Evolutionary conservation across 768 basidiomycete genomes (phyloP).

Genomic region (Dacryopinax spathularia): DNA sequence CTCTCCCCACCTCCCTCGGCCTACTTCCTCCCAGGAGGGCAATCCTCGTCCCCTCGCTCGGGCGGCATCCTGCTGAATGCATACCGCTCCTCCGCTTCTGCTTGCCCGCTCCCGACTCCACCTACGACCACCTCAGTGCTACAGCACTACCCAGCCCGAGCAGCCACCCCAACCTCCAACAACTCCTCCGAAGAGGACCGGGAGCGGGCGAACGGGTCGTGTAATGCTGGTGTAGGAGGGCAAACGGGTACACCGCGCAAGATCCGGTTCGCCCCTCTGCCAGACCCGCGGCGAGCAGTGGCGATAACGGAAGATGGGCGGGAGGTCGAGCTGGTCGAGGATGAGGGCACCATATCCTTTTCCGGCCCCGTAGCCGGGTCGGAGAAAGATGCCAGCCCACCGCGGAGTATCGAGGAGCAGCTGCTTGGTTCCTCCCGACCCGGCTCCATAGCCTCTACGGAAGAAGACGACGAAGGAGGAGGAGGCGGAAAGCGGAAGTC

Average conservation of each 20-base stretch:
- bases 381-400: background rate
- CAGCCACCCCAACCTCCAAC: background rate
- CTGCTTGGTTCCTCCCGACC: background rate
- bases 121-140: background rate
- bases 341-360: background rate
- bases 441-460: background rate
- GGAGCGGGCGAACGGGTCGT: too few relatives aligned
- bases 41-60: background rate
- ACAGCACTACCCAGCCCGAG: background rate
- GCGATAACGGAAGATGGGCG: constrained; percentile 29
- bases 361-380: too few relatives aligned
- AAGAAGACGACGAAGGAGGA: background rate
- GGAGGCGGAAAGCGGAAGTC: background rate
- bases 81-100: background rate
- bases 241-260: constrained; percentile 11
- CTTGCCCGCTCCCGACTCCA: background rate
- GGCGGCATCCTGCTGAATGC: background rate
- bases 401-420: background rate
- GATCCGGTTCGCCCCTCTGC: constrained; percentile 78
- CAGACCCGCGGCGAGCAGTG: constrained; percentile 50
- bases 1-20: background rate
- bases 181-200: background rate
- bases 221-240: too few relatives aligned
- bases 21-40: background rate
- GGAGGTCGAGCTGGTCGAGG: constrained; percentile 11